These are phyloP conservation scores for Collybiopsis luxurians DNA, from an alignment of 768 basidiomycete genomes.

Conservation along the genomic window DNA sequence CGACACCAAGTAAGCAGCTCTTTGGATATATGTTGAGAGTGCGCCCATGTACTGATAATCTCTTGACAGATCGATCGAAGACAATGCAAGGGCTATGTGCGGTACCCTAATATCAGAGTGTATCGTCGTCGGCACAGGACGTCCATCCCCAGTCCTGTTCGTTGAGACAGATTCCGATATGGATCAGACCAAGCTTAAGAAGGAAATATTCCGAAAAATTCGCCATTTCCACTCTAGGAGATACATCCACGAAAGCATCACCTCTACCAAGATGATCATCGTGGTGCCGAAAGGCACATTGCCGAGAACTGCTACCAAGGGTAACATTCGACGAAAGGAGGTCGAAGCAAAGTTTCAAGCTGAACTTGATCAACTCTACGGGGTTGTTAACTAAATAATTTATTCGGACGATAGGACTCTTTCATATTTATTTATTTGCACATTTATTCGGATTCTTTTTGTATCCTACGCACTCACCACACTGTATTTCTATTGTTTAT, in stretches of 20 bases:
- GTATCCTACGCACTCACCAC: too few relatives aligned
- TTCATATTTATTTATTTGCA: too few relatives aligned
- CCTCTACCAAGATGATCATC: conserved; percentile 59
- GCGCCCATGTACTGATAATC: neutral
- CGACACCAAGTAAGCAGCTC: conserved; percentile 57
- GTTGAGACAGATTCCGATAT: conserved; percentile 58
- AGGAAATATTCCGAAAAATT: conserved; percentile 70
- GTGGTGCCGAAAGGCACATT: conserved; percentile 64
- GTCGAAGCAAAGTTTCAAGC: conserved; percentile 65
- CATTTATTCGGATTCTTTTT: too few relatives aligned
- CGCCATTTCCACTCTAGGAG: conserved; percentile 71
- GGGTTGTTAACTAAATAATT: neutral
- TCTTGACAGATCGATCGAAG: conserved; percentile 62
- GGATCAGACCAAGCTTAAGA: conserved; percentile 58
- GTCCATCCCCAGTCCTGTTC: conserved; percentile 75
- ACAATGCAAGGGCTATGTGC: conserved; percentile 68
- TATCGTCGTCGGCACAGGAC: conserved; percentile 73
- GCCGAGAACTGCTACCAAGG: conserved; percentile 78
- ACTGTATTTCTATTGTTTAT: too few relatives aligned
- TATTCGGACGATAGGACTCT: too few relatives aligned
- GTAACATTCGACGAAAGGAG: conserved; percentile 74
- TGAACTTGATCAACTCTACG: conserved; percentile 58
- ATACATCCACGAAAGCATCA: conserved; percentile 79
- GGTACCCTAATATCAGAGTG: conserved; percentile 65
- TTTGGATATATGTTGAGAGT: conserved; percentile 11